These are phyloP conservation scores for Exophiala sp. DNA, from an alignment of 2,329 filamentous ascomycete genomes.

Conservation along the genomic window DNA sequence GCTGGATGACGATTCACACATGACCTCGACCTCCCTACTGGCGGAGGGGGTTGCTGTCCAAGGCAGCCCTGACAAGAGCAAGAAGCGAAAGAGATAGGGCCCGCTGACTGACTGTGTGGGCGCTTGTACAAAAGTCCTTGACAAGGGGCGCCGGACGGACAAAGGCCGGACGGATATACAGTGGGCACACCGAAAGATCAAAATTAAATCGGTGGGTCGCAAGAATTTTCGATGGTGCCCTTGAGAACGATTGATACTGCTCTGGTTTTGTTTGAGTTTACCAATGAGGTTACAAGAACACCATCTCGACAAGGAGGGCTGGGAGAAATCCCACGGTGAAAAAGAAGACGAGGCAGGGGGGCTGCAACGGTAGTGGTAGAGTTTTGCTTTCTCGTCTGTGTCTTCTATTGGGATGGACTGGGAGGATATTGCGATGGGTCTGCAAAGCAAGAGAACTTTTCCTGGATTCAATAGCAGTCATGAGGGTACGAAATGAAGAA, in stretches of 20 bases:
- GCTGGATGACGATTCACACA: conserved; percentile 51
- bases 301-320: not conserved
- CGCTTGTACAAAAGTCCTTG: not conserved
- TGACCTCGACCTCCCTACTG: conserved; percentile 31
- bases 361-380: not conserved
- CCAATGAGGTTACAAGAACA: conserved; percentile 2
- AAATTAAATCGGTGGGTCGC: conserved; percentile 17
- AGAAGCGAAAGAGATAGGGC: conserved; percentile 60
- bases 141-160: not conserved
- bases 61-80: conserved; percentile 52
- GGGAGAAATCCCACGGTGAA: too few relatives aligned
- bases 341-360: not conserved
- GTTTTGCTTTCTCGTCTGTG: conserved; percentile 3
- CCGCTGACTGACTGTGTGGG: not conserved
- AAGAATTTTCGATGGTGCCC: conserved; percentile 9
- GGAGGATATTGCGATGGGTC: conserved; percentile 12
- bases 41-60: conserved; percentile 32
- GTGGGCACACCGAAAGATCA: conserved; percentile 4
- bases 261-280: conserved; percentile 10
- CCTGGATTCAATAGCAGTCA: conserved; percentile 13
- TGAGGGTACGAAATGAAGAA: conserved; percentile 25
- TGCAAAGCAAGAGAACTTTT: conserved; percentile 4
- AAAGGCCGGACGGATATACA: conserved; percentile 12
- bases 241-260: conserved; percentile 4
- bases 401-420: conserved; percentile 2